Conservation (phyloP, 495 filamentous ascomycete species). For the Hyphodiscus hymeniophilus region DNA sequence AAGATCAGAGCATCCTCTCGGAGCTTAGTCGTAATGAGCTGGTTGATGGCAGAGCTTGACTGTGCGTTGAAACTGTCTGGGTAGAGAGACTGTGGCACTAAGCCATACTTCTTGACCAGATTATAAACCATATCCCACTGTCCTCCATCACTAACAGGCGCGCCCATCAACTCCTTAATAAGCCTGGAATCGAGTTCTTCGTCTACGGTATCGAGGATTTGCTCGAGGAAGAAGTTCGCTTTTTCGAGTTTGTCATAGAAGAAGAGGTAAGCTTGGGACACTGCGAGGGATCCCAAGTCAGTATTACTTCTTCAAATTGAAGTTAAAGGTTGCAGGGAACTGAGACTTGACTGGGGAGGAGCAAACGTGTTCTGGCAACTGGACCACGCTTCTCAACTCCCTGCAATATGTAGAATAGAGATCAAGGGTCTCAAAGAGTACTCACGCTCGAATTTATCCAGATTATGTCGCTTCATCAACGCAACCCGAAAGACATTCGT, state of each 20-base stretch:
- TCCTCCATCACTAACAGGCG: slow-evolving; percentile 71
- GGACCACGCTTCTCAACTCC: too few species aligned
- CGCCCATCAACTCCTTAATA: slow-evolving; percentile 53
- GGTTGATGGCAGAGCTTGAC: slow-evolving; percentile 60
- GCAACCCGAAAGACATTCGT: slow-evolving; percentile 83
- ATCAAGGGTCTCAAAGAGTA: too few species aligned
- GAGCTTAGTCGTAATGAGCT: slow-evolving; percentile 75
- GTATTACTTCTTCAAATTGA: too few species aligned
- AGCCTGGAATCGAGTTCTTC: slow-evolving; percentile 61
- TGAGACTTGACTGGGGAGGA: too few species aligned
- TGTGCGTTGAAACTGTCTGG: slow-evolving; percentile 65
- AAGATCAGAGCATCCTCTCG: slow-evolving; percentile 69
- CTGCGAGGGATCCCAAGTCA: too few species aligned
- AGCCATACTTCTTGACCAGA: slow-evolving; percentile 74
- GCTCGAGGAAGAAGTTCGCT: slow-evolving; percentile 79
- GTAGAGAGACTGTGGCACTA: slow-evolving; percentile 71
- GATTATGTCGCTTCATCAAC: slow-evolving; percentile 69
- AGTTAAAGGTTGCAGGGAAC: too few species aligned
- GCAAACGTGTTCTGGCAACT: too few species aligned
- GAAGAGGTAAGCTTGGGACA: slow-evolving; percentile 83
- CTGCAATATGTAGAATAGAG: too few species aligned
- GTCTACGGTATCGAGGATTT: slow-evolving; percentile 63
- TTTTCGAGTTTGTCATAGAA: slow-evolving; percentile 96
- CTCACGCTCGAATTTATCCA: slow-evolving; percentile 72
- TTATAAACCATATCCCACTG: slow-evolving; percentile 94